Percentiles rank a stretch among this genome's conserved stretches.
Evolutionary conservation across 2,329 filamentous ascomycete species (phyloP).

Genomic region (Lachnellula occidentalis): DNA sequence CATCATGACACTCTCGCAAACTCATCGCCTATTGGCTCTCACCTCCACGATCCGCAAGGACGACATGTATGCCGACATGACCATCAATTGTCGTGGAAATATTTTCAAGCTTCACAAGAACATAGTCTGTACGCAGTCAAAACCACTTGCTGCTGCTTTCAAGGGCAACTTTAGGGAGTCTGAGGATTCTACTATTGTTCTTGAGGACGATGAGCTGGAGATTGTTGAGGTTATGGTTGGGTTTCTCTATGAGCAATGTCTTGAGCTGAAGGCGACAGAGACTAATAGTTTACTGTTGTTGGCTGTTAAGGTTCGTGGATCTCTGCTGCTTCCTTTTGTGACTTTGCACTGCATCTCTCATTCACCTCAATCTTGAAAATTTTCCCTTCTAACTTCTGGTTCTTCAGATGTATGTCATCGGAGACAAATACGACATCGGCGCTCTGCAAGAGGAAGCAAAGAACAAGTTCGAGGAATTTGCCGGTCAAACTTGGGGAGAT

Average conservation of each 20-base stretch:
- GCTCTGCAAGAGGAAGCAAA: background rate
- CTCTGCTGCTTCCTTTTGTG: background rate
- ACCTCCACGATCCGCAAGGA: background rate
- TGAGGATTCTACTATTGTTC: background rate
- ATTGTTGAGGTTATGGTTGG: background rate
- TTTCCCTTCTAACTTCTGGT: background rate
- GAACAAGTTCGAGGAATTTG: background rate
- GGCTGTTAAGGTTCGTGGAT: background rate
- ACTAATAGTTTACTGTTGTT: background rate
- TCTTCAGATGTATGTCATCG: background rate
- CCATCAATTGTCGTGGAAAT: background rate
- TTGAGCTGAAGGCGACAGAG: background rate
- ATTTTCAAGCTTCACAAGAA: constrained; percentile 14
- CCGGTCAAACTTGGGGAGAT: background rate
- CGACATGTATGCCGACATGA: constrained; percentile 7
- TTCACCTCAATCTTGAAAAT: too few relatives aligned
- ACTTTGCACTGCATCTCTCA: background rate
- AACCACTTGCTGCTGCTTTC: background rate
- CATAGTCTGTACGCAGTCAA: constrained; percentile 8
- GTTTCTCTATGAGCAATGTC: background rate
- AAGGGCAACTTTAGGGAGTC: background rate
- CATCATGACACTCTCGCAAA: background rate
- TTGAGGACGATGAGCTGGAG: background rate
- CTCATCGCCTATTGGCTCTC: background rate
- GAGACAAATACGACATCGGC: background rate